Percentiles rank a stretch among this genome's conserved stretches.
These are phyloP conservation scores for Aspergillus nidulans DNA, from an alignment of 495 filamentous ascomycete species.

Conservation along the genomic window DNA sequence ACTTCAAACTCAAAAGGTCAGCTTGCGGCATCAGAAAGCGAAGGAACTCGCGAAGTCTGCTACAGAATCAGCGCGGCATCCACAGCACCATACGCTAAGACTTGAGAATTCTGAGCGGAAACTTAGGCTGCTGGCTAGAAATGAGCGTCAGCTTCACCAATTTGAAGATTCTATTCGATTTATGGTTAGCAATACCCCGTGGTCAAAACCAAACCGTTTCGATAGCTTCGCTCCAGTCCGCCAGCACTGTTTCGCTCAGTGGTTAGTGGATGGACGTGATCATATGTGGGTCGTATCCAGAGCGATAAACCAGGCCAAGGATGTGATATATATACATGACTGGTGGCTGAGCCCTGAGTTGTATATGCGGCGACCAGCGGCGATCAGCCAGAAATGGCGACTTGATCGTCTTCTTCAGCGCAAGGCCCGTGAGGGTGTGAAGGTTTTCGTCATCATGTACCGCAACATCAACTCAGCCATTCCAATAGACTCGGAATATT, in stretches of 20 bases:
- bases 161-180: slow-evolving; percentile 88
- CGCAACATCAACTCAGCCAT: slow-evolving; percentile 97
- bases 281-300: slow-evolving; percentile 99
- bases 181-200: slow-evolving; percentile 76
- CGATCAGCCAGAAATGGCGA: slow-evolving; percentile 98
- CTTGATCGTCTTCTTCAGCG: slow-evolving; percentile 90
- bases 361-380: slow-evolving; percentile 91
- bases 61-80: slow-evolving; percentile 60
- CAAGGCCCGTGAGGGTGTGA: slow-evolving; percentile 92
- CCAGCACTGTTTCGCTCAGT: slow-evolving; percentile 83
- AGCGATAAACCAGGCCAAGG: slow-evolving; percentile 94
- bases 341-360: slow-evolving; percentile 98
- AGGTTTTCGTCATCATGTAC: slow-evolving; percentile 98
- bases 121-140: slow-evolving; percentile 85
- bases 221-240: slow-evolving; percentile 91
- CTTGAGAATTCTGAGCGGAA: slow-evolving; percentile 84
- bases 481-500: slow-evolving; percentile 98
- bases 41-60: slow-evolving; percentile 60
- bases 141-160: slow-evolving; percentile 81
- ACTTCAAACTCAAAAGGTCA: slow-evolving; percentile 63
- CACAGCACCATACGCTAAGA: slow-evolving; percentile 77
- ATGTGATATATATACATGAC: slow-evolving; percentile 99
- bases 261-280: slow-evolving; percentile 94
- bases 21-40: slow-evolving; percentile 56
- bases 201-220: slow-evolving; percentile 81